phyloP scores from a whole-genome alignment of 2,329 filamentous ascomycete species.

The Fusarium tricinctum region DNA sequence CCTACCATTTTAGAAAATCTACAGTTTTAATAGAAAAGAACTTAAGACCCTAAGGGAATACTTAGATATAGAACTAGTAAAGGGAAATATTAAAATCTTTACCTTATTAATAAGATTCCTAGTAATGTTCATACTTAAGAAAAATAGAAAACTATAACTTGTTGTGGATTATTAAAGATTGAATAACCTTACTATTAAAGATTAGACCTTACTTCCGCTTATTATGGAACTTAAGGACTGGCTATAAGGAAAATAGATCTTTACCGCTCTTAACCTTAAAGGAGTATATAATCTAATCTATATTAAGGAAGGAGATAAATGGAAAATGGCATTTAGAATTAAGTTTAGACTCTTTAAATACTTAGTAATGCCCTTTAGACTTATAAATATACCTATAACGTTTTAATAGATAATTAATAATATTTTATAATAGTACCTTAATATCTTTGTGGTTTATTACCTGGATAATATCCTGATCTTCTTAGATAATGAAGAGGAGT shows the following conservation, averaged over 20 bases:
- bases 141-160: neutral
- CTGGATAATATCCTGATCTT: slow-evolving; percentile 45
- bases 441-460: slow-evolving; percentile 40
- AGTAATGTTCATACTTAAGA: neutral
- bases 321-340: too few species aligned
- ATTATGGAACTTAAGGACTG: too few species aligned
- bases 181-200: neutral
- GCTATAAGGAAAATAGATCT: too few species aligned
- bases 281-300: too few species aligned
- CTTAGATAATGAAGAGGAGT: slow-evolving; percentile 34
- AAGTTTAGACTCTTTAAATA: too few species aligned
- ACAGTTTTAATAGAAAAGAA: neutral
- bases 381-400: neutral
- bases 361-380: too few species aligned
- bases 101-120: neutral
- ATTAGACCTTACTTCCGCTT: too few species aligned
- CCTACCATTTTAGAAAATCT: neutral
- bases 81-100: neutral
- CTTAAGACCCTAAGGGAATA: neutral
- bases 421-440: slow-evolving; percentile 31
- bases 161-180: neutral
- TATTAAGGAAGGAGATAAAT: too few species aligned
- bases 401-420: slow-evolving; percentile 45
- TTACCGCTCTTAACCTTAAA: too few species aligned
- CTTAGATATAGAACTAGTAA: neutral